Conservation (phyloP, 1,284 basidiomycete species). For the Cerioporus squamosus region DNA sequence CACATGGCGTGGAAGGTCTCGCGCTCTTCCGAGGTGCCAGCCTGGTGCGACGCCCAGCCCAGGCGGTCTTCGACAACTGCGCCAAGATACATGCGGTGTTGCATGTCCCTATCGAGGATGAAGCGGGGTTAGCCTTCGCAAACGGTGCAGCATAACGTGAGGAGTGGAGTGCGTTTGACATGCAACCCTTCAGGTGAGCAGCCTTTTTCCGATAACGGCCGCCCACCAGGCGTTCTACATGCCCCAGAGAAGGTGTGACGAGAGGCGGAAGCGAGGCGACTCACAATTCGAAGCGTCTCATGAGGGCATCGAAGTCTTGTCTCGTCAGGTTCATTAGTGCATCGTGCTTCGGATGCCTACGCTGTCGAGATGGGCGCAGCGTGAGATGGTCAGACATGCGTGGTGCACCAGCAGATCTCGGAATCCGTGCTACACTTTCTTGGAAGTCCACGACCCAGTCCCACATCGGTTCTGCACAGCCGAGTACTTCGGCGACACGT, state of each 20-base stretch:
- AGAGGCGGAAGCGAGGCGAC: conserved; percentile 29
- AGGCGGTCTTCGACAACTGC: conserved; percentile 51
- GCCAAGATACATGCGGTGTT: conserved; percentile 54
- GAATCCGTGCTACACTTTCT: conserved; percentile 15
- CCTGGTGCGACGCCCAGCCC: conserved; percentile 45
- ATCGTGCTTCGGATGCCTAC: conserved; percentile 33
- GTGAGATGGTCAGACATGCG: conserved; percentile 5
- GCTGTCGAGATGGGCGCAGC: conserved; percentile 6
- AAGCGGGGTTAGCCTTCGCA: neutral
- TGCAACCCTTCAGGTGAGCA: conserved; percentile 2
- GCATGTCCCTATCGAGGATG: conserved; percentile 58
- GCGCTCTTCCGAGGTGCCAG: conserved; percentile 44
- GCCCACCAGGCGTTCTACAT: conserved; percentile 2
- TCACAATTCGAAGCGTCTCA: conserved; percentile 63
- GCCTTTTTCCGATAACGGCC: neutral
- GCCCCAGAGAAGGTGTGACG: conserved; percentile 3
- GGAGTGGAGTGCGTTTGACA: conserved; percentile 2
- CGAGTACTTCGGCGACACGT: conserved; percentile 62
- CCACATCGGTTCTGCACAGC: conserved; percentile 77
- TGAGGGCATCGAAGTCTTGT: conserved; percentile 59
- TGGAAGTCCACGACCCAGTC: conserved; percentile 65
- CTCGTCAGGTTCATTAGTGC: conserved; percentile 54
- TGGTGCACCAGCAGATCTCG: conserved; percentile 3
- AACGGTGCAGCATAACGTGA: conserved; percentile 2
- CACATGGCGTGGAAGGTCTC: conserved; percentile 59